A percentile compares a stretch with the other conserved stretches of the same genome.
These are phyloP conservation scores for Quillaja saponaria DNA, from an alignment of 306 rosid genomes.

Conservation along the genomic window DNA sequence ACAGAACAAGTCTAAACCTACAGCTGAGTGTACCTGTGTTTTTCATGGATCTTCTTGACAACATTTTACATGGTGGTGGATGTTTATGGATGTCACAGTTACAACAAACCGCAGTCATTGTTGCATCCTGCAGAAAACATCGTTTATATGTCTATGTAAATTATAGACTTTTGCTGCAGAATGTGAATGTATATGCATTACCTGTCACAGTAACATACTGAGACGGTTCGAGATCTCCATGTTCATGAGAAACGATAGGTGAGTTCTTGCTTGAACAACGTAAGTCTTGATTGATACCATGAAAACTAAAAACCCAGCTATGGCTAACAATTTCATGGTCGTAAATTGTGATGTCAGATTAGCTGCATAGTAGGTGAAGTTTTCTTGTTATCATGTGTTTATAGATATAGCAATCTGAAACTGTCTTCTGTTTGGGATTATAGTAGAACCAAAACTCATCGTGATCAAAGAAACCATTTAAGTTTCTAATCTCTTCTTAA, in stretches of 20 bases:
- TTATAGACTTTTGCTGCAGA: neutral
- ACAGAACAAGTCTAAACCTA: neutral
- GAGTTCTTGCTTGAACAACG: slow-evolving; percentile 48
- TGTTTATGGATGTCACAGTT: slow-evolving; percentile 61
- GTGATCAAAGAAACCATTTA: slow-evolving; percentile 3
- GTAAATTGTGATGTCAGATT: slow-evolving; percentile 4
- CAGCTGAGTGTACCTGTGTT: neutral
- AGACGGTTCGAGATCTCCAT: slow-evolving; percentile 36
- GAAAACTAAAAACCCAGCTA: slow-evolving; percentile 42
- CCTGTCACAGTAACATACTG: slow-evolving; percentile 66
- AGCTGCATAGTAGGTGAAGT: slow-evolving; percentile 29
- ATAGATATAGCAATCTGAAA: slow-evolving; percentile 13
- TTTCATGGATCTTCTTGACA: slow-evolving; percentile 62
- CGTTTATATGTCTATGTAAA: neutral
- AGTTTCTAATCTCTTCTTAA: slow-evolving; percentile 25
- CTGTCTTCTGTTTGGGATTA: slow-evolving; percentile 4
- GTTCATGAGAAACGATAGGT: slow-evolving; percentile 31
- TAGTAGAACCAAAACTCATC: neutral
- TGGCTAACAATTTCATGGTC: slow-evolving; percentile 43
- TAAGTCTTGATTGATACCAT: slow-evolving; percentile 29
- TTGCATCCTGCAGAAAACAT: slow-evolving; percentile 70
- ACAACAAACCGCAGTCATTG: slow-evolving; percentile 81
- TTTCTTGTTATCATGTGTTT: slow-evolving; percentile 17
- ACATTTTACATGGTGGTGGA: slow-evolving; percentile 83
- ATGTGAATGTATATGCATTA: slow-evolving; percentile 25